Percentiles rank a stretch among this genome's conserved stretches.
Conservation (phyloP, 768 basidiomycete species). For the Lentinula raphanica region DNA sequence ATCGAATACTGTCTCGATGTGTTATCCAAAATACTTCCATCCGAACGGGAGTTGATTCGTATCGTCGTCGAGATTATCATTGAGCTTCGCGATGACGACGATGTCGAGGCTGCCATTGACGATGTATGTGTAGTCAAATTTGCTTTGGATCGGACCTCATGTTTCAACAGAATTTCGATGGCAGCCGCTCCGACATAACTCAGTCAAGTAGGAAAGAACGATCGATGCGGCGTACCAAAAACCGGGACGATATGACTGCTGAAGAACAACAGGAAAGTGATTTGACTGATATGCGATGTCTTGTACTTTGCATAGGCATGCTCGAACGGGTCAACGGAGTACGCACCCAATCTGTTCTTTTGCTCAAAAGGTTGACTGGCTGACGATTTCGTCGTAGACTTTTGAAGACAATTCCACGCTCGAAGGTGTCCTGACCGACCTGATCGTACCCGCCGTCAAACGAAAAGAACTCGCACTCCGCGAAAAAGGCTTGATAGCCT, state of each 20-base stretch:
- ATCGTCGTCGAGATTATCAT: constrained; percentile 87
- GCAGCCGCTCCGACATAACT: constrained; percentile 23
- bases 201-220: constrained; percentile 22
- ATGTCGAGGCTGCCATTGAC: constrained; percentile 28
- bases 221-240: constrained; percentile 27
- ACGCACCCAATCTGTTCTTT: constrained; percentile 23
- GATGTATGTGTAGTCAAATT: constrained; percentile 9
- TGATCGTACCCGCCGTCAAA: constrained; percentile 88
- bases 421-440: constrained; percentile 74
- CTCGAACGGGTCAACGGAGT: constrained; percentile 90
- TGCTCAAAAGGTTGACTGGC: neutral
- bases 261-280: constrained; percentile 66
- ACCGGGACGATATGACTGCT: constrained; percentile 56
- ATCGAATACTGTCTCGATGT: constrained; percentile 84
- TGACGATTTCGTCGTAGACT: constrained; percentile 40
- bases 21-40: constrained; percentile 73
- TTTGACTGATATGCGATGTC: constrained; percentile 73
- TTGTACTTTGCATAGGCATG: constrained; percentile 80
- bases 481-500: constrained; percentile 72
- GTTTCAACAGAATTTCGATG: constrained; percentile 9
- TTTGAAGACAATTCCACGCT: constrained; percentile 77
- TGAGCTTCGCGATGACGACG: constrained; percentile 55
- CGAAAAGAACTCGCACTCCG: constrained; percentile 79
- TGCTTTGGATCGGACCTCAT: neutral
- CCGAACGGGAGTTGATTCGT: constrained; percentile 80